These are phyloP conservation scores for Microbotryum scabiosae DNA, from an alignment of 1,284 basidiomycete species.

Conservation along the genomic window DNA sequence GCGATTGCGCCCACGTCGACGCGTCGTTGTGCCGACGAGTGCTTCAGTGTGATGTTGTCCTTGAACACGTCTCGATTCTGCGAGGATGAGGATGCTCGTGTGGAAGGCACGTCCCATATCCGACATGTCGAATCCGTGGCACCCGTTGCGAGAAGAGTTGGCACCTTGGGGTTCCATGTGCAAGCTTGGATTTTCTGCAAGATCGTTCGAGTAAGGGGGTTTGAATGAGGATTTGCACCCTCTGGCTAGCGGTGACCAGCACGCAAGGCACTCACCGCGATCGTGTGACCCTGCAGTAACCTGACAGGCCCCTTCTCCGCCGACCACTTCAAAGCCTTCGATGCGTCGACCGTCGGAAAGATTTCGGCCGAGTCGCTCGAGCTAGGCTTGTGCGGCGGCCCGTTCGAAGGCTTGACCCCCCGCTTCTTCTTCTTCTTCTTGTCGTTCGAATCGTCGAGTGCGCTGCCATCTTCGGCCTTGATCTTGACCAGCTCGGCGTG, in stretches of 20 bases:
- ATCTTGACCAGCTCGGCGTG: not conserved
- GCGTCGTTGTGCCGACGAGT: constrained; percentile 49
- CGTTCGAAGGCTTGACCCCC: not conserved
- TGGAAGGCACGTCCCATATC: constrained; percentile 58
- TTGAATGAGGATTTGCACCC: constrained; percentile 44
- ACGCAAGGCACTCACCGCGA: constrained; percentile 12
- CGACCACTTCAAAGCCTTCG: too few relatives aligned
- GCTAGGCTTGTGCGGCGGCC: not conserved
- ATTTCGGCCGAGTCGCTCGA: too few relatives aligned
- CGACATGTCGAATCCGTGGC: constrained; percentile 65
- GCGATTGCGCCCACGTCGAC: constrained; percentile 63
- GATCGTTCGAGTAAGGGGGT: not conserved
- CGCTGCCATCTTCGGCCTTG: not conserved
- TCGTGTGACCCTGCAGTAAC: constrained; percentile 27
- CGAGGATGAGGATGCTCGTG: constrained; percentile 35
- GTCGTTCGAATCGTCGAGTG: not conserved
- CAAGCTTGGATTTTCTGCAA: constrained; percentile 66
- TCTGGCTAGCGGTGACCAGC: not conserved
- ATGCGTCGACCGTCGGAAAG: not conserved
- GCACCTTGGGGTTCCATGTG: constrained; percentile 63
- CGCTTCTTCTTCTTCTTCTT: not conserved
- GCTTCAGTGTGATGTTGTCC: constrained; percentile 48
- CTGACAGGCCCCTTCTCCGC: constrained; percentile 10
- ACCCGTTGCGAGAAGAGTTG: constrained; percentile 62
- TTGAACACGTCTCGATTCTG: constrained; percentile 41